phyloP scores from a whole-genome alignment of 2,329 filamentous ascomycete genomes.

The Colletotrichum sp. region DNA sequence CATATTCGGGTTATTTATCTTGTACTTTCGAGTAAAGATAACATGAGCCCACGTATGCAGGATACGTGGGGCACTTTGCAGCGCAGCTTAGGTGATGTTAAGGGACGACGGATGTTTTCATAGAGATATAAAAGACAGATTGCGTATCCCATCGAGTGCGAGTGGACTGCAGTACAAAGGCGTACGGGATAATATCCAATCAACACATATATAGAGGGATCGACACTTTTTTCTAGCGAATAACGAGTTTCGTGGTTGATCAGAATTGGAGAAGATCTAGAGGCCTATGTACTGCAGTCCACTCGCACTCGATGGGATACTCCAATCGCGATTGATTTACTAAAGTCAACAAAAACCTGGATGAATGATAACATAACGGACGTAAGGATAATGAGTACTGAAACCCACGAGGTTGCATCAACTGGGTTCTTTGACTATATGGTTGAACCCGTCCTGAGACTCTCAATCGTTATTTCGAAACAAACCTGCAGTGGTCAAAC shows the following conservation, averaged over 20 bases:
- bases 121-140: not conserved
- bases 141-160: too few species aligned
- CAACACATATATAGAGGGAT: too few species aligned
- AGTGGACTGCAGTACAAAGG: too few species aligned
- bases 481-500: not conserved
- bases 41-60: not conserved
- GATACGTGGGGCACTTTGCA: not conserved
- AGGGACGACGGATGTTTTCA: not conserved
- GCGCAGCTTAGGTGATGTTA: not conserved
- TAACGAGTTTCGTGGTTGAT: too few species aligned
- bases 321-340: accelerated
- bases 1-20: not conserved
- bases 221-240: too few species aligned
- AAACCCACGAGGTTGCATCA: not conserved
- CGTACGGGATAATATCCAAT: too few species aligned
- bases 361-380: not conserved
- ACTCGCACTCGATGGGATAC: too few species aligned
- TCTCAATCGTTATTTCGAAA: not conserved
- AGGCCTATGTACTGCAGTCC: too few species aligned
- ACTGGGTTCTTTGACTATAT: not conserved
- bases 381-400: not conserved
- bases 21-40: not conserved
- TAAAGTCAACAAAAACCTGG: accelerated
- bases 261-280: too few species aligned
- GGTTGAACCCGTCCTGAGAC: not conserved